A percentile compares a stretch with the other conserved stretches of the same genome.
phyloP scores from a whole-genome alignment of 192 early-diverging fungal species.

The Polychytrium aggregatum region DNA sequence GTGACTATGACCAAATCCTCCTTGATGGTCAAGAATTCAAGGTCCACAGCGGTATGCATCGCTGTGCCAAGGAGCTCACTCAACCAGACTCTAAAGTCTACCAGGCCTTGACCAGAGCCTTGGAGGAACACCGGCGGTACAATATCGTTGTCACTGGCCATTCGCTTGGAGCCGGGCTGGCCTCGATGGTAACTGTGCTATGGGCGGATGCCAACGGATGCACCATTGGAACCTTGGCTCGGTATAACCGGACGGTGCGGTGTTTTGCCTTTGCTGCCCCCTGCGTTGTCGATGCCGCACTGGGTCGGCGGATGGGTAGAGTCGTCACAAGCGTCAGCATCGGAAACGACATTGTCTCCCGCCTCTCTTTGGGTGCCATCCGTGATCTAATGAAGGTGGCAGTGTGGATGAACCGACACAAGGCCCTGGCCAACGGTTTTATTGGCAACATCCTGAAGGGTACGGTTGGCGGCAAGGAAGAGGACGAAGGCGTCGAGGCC shows the following conservation, averaged over 20 bases:
- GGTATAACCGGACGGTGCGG: conserved; percentile 67
- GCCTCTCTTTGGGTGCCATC: conserved; percentile 61
- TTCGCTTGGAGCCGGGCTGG: conserved; percentile 80
- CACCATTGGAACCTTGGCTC: no score
- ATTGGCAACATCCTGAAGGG: conserved; percentile 1
- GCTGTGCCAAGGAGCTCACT: conserved; percentile 44
- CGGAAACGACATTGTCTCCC: conserved; percentile 65
- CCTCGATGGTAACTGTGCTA: conserved; percentile 59
- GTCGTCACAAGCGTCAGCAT: conserved; percentile 76
- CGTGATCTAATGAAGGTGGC: conserved; percentile 65
- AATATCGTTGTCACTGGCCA: conserved; percentile 78
- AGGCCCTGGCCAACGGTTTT: neutral
- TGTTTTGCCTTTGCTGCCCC: conserved; percentile 82
- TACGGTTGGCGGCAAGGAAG: neutral
- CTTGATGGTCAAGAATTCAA: conserved; percentile 7
- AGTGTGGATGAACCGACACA: conserved; percentile 9
- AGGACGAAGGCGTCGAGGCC: conserved; percentile 2
- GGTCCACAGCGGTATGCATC: conserved; percentile 81
- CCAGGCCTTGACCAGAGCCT: conserved; percentile 55
- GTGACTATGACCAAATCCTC: conserved; percentile 47
- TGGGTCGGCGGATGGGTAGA: conserved; percentile 51
- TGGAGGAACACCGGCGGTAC: conserved; percentile 65
- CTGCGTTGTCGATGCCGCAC: conserved; percentile 53
- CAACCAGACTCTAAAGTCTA: conserved; percentile 54
- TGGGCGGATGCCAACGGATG: conserved; percentile 54